phyloP scores from a whole-genome alignment of 495 filamentous ascomycete genomes.

The Jackrogersella multiformis region DNA sequence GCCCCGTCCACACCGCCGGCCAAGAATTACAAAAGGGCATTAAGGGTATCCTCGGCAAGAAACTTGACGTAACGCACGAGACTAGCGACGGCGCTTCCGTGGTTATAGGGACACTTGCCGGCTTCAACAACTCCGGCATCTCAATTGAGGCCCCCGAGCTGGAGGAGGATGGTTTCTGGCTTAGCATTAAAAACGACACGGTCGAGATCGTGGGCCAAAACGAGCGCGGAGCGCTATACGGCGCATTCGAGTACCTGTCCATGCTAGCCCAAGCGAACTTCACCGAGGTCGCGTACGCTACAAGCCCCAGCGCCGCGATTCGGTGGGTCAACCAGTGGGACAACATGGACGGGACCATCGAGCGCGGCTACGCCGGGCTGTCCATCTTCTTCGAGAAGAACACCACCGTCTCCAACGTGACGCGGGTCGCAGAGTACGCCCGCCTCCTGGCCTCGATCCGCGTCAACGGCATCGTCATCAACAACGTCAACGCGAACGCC shows the following conservation, averaged over 20 bases:
- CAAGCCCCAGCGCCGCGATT: slow-evolving; percentile 69
- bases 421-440: slow-evolving; percentile 68
- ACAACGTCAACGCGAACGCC: slow-evolving; percentile 78
- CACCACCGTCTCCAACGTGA: slow-evolving; percentile 63
- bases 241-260: slow-evolving; percentile 73
- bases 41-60: slow-evolving; percentile 60
- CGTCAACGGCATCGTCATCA: slow-evolving; percentile 72
- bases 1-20: slow-evolving; percentile 67
- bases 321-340: slow-evolving; percentile 81
- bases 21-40: slow-evolving; percentile 69
- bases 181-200: slow-evolving; percentile 54
- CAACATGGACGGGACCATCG: slow-evolving; percentile 75
- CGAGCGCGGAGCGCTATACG: slow-evolving; percentile 74
- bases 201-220: slow-evolving; percentile 73
- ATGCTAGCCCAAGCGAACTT: slow-evolving; percentile 70
- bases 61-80: slow-evolving; percentile 48
- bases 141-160: slow-evolving; percentile 53
- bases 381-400: slow-evolving; percentile 75
- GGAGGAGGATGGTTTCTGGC: slow-evolving; percentile 70
- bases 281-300: slow-evolving; percentile 59
- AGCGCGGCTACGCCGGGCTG: slow-evolving; percentile 72
- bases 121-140: slow-evolving; percentile 57
- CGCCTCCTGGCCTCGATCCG: slow-evolving; percentile 73
- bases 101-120: slow-evolving; percentile 65
- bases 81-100: slow-evolving; percentile 50